These are phyloP conservation scores for Leccinum subrobustum DNA, from an alignment of 1,284 basidiomycete genomes.

Conservation along the genomic window DNA sequence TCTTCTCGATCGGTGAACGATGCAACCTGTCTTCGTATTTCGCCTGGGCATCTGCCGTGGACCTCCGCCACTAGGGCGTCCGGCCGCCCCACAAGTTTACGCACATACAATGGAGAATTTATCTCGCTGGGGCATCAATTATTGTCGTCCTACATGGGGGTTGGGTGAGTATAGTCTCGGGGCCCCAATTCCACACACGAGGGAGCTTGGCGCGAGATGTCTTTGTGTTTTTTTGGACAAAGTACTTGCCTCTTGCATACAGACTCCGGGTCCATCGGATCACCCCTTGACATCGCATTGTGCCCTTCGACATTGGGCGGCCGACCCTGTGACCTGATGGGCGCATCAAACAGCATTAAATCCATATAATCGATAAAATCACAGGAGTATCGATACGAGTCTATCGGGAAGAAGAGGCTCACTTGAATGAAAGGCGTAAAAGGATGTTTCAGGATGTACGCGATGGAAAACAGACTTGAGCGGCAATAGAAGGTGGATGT, in stretches of 20 bases:
- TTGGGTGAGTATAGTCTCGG: neutral
- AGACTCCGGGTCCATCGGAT: neutral
- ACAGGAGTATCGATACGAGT: too few species aligned
- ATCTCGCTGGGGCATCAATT: too few species aligned
- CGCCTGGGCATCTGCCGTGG: too few species aligned
- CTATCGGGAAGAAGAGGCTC: neutral
- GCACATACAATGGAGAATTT: too few species aligned
- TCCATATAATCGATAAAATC: neutral
- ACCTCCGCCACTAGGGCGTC: too few species aligned
- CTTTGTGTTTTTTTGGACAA: neutral
- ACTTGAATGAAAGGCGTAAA: neutral
- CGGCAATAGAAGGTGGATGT: neutral
- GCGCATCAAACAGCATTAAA: neutral
- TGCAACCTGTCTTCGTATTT: too few species aligned
- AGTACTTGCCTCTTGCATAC: neutral
- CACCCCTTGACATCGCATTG: neutral
- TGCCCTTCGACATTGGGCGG: neutral
- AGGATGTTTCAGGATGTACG: neutral
- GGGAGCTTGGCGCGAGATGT: neutral
- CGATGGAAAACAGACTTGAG: neutral
- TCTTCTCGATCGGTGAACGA: too few species aligned
- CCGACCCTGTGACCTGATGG: neutral
- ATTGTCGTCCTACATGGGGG: neutral
- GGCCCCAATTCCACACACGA: neutral
- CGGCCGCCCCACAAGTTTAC: too few species aligned